Base-by-base conservation (phyloP, 495 filamentous ascomycete species). In the Chaetomidium leptoderma region DNA sequence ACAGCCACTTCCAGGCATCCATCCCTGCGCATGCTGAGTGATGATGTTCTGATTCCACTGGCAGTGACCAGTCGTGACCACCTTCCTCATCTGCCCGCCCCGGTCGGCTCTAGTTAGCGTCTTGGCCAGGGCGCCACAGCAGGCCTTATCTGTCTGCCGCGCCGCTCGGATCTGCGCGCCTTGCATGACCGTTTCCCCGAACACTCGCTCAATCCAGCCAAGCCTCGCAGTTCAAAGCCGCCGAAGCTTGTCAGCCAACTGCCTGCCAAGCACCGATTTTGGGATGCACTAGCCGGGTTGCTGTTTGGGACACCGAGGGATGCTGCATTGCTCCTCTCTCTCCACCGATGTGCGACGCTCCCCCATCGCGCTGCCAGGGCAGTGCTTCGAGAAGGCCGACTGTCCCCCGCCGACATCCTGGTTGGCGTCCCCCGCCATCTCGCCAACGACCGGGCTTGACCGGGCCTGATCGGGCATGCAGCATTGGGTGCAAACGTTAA, bases 301-400 rank as follows among this genome's bases (percentile, higher is more conserved):
- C 52, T 55, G 17, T 55, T 55, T 55, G 52, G 32, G 52, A 26
- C 42, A 55, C 52, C 52, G 42, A 55, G 32, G 13, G 52, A 24
- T 16, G 39, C 40, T 23, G 11, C n/a, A n/a, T n/a, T n/a, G n/a
- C n/a, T n/a, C n/a, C 52, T 30, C 24, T 0, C 24, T 42, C 36
- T 6, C 50, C 16, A 27, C 19, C 11, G 30, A 19, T 36, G 52
- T 36, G 40, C 40, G 1, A 55, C 42, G n/a, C 42, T 45, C 46
- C 52, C 52, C 4, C 10, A 46, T 46, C 30, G 40, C 42, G 13
- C 6, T 29, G 29, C 26, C 26, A 16, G 6, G 7, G 1, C 8
- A 11, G 6, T 7, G 27, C 8, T 55, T 45, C 37, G 29, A 36
- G 52, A 35, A 53, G 26, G 29, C 14, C 21, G 50, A 14, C 33